Conservation (phyloP, 2,329 filamentous ascomycete species). For the Penicillium crustosum region DNA sequence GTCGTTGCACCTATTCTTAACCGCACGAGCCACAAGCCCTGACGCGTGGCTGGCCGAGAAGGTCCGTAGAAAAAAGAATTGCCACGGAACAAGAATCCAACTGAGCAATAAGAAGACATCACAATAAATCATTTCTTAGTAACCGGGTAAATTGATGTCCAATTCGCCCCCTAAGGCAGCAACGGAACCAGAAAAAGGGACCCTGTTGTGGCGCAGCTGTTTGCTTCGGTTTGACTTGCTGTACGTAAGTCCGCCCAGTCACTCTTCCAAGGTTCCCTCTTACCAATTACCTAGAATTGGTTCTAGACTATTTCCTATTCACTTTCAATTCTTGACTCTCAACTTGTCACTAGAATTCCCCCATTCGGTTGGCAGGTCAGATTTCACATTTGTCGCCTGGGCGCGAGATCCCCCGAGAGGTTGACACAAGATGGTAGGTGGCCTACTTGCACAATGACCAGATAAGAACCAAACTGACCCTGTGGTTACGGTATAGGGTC, state of each 20-base stretch:
- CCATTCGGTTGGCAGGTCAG: conserved; percentile 26
- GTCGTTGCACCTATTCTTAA: conserved; percentile 28
- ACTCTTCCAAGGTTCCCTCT: conserved; percentile 11
- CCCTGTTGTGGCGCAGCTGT: conserved; percentile 27
- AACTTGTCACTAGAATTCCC: neutral
- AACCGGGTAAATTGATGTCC: neutral
- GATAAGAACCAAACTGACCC: conserved; percentile 20
- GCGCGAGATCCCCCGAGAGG: conserved; percentile 30
- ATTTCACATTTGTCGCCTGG: conserved; percentile 32
- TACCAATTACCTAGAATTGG: conserved; percentile 10
- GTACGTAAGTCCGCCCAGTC: conserved; percentile 25
- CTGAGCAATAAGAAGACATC: neutral
- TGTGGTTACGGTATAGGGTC: conserved; percentile 32
- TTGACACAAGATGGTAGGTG: conserved; percentile 39
- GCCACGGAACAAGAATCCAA: neutral
- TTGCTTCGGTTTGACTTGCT: conserved; percentile 24
- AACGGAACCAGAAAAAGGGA: conserved; percentile 10
- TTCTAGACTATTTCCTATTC: conserved; percentile 5
- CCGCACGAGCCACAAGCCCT: conserved; percentile 22
- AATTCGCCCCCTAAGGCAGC: conserved; percentile 26
- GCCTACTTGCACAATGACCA: neutral
- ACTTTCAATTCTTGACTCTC: conserved; percentile 4
- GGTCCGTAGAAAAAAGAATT: neutral
- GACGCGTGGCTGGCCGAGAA: conserved; percentile 11
- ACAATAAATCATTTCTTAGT: neutral